Conservation (phyloP, 768 basidiomycete genomes). For the Tricholoma bakamatsutake region DNA sequence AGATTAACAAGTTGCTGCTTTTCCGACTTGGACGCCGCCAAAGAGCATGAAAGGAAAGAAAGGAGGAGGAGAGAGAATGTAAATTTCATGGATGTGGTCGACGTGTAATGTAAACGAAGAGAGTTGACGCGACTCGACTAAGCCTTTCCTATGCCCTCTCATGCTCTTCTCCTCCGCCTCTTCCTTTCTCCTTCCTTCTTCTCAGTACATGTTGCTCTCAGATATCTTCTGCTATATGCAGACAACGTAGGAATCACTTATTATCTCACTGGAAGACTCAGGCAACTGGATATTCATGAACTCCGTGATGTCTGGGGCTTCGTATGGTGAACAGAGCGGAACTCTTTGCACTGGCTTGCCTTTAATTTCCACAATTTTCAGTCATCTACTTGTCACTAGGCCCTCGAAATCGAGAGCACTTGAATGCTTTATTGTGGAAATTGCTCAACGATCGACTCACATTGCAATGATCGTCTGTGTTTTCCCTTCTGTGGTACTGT, state of each 20-base stretch:
- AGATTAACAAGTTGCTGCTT: conserved; percentile 63
- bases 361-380: conserved; percentile 25
- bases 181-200: conserved; percentile 93
- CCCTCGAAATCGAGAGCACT: conserved; percentile 89
- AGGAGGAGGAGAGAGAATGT: conserved; percentile 24
- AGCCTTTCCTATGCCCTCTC: conserved; percentile 45
- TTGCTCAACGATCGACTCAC: conserved; percentile 87
- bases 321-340: conserved; percentile 54
- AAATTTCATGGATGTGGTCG: conserved; percentile 18
- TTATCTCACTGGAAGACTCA: conserved; percentile 75
- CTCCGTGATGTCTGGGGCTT: conserved; percentile 87
- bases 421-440: conserved; percentile 89
- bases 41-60: conserved; percentile 25
- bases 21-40: conserved; percentile 25
- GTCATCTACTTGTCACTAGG: conserved; percentile 90
- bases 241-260: conserved; percentile 92
- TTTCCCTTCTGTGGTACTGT: conserved; percentile 2
- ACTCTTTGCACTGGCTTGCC: conserved; percentile 13
- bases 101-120: conserved; percentile 20
- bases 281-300: conserved; percentile 60
- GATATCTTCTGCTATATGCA: conserved; percentile 75
- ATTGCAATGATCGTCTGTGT: conserved; percentile 87
- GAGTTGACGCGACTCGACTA: too few species aligned
- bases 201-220: conserved; percentile 88
- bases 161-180: conserved; percentile 85